Conservation (phyloP, 106 monocot genomes). For the Dendrobium catenatum region DNA sequence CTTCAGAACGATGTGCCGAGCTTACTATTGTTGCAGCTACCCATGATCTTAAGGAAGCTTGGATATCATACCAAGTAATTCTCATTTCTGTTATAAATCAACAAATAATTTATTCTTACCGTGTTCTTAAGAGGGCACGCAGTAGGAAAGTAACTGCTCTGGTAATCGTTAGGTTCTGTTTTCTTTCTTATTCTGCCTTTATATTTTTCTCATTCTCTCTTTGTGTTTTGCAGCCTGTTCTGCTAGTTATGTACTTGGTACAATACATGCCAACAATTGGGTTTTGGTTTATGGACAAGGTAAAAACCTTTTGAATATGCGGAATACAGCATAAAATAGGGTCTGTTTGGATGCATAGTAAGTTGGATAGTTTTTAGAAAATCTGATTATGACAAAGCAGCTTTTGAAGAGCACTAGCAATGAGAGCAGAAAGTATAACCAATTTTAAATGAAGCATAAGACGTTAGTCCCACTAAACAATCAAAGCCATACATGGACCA, state of each 20-base stretch:
- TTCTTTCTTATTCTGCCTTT: not conserved
- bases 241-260: constrained; percentile 80
- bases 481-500: too few relatives aligned
- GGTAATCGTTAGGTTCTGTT: not conserved
- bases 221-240: constrained; percentile 67
- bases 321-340: not conserved
- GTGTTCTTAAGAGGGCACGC: not conserved
- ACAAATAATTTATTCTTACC: not conserved
- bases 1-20: constrained; percentile 82
- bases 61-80: constrained; percentile 94
- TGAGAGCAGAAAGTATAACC: too few relatives aligned
- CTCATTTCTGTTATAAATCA: not conserved
- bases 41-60: constrained; percentile 92
- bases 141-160: too few relatives aligned
- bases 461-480: not conserved
- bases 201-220: not conserved
- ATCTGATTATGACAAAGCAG: not conserved
- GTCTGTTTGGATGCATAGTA: not conserved
- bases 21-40: constrained; percentile 81
- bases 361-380: not conserved
- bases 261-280: constrained; percentile 84
- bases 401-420: too few relatives aligned
- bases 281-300: constrained; percentile 91
- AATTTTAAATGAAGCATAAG: not conserved
- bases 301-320: constrained; percentile 13